phyloP scores from a whole-genome alignment of 441 rosid genomes.

The Croton setiger region DNA sequence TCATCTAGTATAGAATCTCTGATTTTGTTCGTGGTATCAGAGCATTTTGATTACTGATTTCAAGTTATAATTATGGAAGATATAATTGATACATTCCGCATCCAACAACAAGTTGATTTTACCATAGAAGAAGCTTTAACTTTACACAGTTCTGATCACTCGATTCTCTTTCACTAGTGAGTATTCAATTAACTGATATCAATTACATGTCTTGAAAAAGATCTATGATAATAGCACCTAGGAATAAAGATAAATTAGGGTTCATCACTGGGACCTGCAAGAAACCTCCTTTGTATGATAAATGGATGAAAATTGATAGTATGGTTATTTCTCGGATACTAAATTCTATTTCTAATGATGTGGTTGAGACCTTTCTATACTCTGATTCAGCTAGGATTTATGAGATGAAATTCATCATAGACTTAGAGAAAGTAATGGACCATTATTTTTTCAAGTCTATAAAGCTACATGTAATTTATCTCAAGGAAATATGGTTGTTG shows the following conservation, averaged over 20 bases:
- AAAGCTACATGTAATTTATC: neutral
- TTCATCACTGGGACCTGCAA: neutral
- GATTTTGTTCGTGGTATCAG: no score
- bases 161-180: neutral
- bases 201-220: neutral
- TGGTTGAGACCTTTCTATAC: neutral
- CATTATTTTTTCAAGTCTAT: no score
- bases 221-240: neutral
- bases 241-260: neutral
- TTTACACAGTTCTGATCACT: no score
- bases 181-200: neutral
- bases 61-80: no score
- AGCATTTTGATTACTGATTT: no score
- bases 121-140: no score
- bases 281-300: neutral
- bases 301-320: neutral
- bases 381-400: neutral
- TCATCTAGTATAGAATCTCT: no score
- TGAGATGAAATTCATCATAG: neutral
- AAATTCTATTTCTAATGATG: neutral
- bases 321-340: neutral
- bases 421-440: neutral
- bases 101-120: no score
- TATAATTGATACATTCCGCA: no score
- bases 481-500: neutral